phyloP scores from a whole-genome alignment of 2,329 filamentous ascomycete genomes.

The Reticulascus tulasneorum region DNA sequence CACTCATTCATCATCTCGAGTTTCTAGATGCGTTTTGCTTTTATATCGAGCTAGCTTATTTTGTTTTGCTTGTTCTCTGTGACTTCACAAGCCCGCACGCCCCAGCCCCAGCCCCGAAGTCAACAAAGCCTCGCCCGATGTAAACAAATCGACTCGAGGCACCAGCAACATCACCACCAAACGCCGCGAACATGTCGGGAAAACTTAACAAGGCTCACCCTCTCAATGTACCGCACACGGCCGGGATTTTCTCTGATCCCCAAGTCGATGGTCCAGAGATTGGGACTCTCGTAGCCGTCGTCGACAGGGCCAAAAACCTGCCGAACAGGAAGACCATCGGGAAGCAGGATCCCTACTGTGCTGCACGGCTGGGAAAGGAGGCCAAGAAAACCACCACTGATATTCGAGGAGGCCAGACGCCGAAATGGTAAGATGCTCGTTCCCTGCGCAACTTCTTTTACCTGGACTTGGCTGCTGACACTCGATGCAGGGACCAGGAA shows the following conservation, averaged over 20 bases:
- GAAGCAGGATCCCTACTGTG: slow-evolving; percentile 97
- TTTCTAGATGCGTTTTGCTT: no score
- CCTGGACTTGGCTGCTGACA: not conserved
- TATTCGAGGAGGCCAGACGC: slow-evolving; percentile 89
- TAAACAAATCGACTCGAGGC: not conserved
- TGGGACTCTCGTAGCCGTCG: slow-evolving; percentile 84
- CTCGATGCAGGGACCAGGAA: slow-evolving; percentile 79
- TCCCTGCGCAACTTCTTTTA: not conserved
- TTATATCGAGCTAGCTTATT: no score
- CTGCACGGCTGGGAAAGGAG: slow-evolving; percentile 88
- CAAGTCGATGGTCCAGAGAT: slow-evolving; percentile 89
- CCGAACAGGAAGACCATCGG: slow-evolving; percentile 96
- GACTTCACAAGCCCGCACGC: no score
- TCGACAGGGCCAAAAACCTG: slow-evolving; percentile 94
- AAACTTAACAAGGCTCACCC: slow-evolving; percentile 54
- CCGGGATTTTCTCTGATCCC: slow-evolving; percentile 93
- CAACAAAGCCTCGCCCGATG: no score
- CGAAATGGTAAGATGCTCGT: slow-evolving; percentile 68
- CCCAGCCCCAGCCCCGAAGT: no score
- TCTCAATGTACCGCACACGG: slow-evolving; percentile 69
- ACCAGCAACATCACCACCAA: slow-evolving; percentile 5
- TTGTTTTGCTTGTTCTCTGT: no score
- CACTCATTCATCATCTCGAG: no score
- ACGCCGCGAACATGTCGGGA: slow-evolving; percentile 49
- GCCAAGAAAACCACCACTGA: slow-evolving; percentile 97